Percentiles rank a stretch among this genome's conserved stretches.
phyloP scores from a whole-genome alignment of 495 filamentous ascomycete species.

The Aspergillus nanangensis region DNA sequence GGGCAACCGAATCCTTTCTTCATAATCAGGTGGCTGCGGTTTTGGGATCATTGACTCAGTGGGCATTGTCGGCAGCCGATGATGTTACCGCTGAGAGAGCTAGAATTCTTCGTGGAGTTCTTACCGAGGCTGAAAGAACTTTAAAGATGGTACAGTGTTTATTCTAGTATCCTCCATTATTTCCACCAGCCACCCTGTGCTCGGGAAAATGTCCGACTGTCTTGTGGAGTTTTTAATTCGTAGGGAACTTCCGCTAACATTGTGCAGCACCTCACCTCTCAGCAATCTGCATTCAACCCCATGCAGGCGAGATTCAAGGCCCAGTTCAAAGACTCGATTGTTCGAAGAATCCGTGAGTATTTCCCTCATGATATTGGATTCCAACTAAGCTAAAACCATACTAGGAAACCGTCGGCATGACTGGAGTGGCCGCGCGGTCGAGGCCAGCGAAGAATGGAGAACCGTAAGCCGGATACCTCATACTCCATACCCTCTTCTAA shows the following conservation, averaged over 20 bases:
- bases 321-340: conserved; percentile 2
- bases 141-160: conserved; percentile 5
- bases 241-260: background rate
- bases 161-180: background rate
- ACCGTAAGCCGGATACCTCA: conserved; percentile 12
- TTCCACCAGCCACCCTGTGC: no score
- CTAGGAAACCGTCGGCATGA: conserved; percentile 1
- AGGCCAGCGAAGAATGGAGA: conserved; percentile 16
- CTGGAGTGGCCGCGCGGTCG: conserved; percentile 5
- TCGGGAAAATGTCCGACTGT: no score
- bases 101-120: conserved; percentile 5
- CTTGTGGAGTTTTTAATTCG: background rate
- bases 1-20: conserved; percentile 14
- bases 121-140: conserved; percentile 1
- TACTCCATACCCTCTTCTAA: background rate
- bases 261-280: conserved; percentile 1
- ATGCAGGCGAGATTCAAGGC: background rate
- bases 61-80: conserved; percentile 5
- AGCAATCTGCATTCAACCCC: background rate
- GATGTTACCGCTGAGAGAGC: conserved; percentile 9
- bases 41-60: conserved; percentile 7
- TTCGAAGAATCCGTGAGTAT: conserved; percentile 7
- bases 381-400: background rate
- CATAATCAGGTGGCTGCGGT: conserved; percentile 6
- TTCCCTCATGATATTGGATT: background rate